Percentiles rank a stretch among this genome's conserved stretches.
Evolutionary conservation across 2,329 filamentous ascomycete species (phyloP).

Genomic region (Iodosphaeria phyllophila): DNA sequence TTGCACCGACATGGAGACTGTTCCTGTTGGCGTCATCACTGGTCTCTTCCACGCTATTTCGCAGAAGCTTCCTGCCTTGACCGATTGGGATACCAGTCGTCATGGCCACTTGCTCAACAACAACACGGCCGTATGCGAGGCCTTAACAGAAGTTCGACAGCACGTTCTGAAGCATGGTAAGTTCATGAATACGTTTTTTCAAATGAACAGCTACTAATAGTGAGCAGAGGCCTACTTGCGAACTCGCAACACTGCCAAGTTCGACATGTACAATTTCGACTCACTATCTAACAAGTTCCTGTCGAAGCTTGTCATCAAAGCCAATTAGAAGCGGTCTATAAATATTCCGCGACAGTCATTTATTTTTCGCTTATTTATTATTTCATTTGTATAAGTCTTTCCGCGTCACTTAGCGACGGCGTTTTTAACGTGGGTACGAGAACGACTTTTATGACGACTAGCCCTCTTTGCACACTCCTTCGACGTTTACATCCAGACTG

Average conservation of each 20-base stretch:
- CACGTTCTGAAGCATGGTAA: constrained; percentile 89
- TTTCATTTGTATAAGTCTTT: constrained; percentile 12
- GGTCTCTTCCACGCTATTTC: constrained; percentile 96
- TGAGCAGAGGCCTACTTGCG: constrained; percentile 66
- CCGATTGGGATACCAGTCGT: constrained; percentile 84
- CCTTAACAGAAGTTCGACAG: constrained; percentile 85
- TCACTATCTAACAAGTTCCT: constrained; percentile 94
- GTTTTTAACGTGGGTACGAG: no score
- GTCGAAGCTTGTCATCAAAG: constrained; percentile 87
- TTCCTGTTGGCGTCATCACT: constrained; percentile 87
- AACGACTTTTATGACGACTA: constrained; percentile 15
- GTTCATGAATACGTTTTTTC: constrained; percentile 12
- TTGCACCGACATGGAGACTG: constrained; percentile 91
- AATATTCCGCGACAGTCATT: constrained; percentile 4
- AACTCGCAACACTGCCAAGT: constrained; percentile 60
- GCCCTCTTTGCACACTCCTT: constrained; percentile 7
- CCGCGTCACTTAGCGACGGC: constrained; percentile 23
- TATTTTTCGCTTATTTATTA: constrained; percentile 7
- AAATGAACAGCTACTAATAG: constrained; percentile 19
- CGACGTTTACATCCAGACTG: constrained; percentile 8
- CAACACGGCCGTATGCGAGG: constrained; percentile 81
- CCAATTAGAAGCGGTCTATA: constrained; percentile 38
- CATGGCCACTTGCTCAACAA: constrained; percentile 84
- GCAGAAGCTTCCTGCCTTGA: constrained; percentile 81
- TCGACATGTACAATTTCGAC: constrained; percentile 85